Percentiles rank a stretch among this genome's conserved stretches.
Conservation (phyloP, 2,329 filamentous ascomycete genomes). For the Tolypocladium inflatum region DNA sequence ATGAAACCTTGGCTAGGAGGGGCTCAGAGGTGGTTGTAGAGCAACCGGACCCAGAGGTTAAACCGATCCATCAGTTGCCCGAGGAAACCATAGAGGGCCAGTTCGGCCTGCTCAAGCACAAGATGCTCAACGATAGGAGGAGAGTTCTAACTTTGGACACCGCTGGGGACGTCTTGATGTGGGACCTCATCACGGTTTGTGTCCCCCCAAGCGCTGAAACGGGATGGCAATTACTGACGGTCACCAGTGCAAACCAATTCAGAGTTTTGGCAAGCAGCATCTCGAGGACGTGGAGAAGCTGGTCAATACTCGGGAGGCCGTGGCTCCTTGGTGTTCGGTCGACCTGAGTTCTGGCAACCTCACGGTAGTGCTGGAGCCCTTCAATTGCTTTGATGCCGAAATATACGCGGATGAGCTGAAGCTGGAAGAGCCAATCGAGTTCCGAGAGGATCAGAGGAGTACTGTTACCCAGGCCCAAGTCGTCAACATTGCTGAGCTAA, state of each 20-base stretch:
- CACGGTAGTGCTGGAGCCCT: slow-evolving; percentile 84
- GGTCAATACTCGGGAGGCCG: slow-evolving; percentile 79
- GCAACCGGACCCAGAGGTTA: slow-evolving; percentile 21
- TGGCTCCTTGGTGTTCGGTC: slow-evolving; percentile 93
- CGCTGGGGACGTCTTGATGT: slow-evolving; percentile 86
- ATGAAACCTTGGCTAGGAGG: slow-evolving; percentile 31
- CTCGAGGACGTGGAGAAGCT: slow-evolving; percentile 84
- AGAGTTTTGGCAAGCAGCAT: slow-evolving; percentile 89
- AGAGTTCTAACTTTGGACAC: slow-evolving; percentile 88
- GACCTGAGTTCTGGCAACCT: slow-evolving; percentile 88
- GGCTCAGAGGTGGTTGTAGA: slow-evolving; percentile 20
- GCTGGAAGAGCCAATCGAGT: slow-evolving; percentile 64
- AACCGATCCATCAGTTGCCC: slow-evolving; percentile 59
- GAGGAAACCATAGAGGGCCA: slow-evolving; percentile 88
- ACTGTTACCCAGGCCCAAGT: slow-evolving; percentile 21
- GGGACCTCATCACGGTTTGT: slow-evolving; percentile 76
- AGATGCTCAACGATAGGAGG: slow-evolving; percentile 81
- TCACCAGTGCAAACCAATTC: slow-evolving; percentile 67
- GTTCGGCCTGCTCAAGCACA: slow-evolving; percentile 89
- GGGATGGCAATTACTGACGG: background rate
- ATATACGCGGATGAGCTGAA: slow-evolving; percentile 89
- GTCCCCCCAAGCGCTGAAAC: background rate
- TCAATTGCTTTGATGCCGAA: slow-evolving; percentile 95
- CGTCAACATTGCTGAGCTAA: slow-evolving; percentile 10
- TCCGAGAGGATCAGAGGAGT: slow-evolving; percentile 91